Evolutionary conservation across 345 rosid species (phyloP), one percentile per base, ranked within the genome.

Genomic region (Erodium maritimum): DNA sequence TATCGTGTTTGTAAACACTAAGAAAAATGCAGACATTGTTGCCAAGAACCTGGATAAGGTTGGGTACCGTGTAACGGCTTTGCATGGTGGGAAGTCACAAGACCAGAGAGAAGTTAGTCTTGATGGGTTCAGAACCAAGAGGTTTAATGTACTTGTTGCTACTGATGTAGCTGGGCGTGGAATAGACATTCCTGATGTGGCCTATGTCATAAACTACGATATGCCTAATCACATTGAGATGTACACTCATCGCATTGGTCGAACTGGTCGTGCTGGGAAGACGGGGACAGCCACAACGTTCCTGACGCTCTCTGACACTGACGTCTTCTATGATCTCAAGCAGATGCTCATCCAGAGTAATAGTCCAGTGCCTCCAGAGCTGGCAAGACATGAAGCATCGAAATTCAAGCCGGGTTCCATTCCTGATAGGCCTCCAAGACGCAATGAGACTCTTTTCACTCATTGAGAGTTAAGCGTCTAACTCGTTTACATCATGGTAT

Each of bases 111-210:
- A 93, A 73, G 82, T 89, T 64, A 93, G 91, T 54, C 85, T 89
- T 11, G 91, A 89, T 69, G 91, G 99, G 29, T 93, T 89, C 70
- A 77, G 90, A 73, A 76, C 94, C 16, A 89, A 89, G 80, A 79
- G 91, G 64, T 85, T 83, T 68, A 93, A 82, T 57, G 95, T 89
- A 33, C 91, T 93, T 20, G 95, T 89, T 59, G 99, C 99, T 0
- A 89, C 99, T 17, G 95, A 93, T 72, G 96, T 93, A 62, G 95
- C 84, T 5, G 94, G 95, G 5, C 96, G 94, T 76, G 99, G 95
- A 50, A 89, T 93, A 21, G 95, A 93, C 69, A 93, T 93, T 55
- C 94, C 96, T 0, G 94, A 93, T 62, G 99, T 93, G 61, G 95
- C 94, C 66, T 91, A 89, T 62, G 99, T 93, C 62, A 83, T 89